Base-by-base conservation (phyloP, 129 eudicot species). In the Flaveria brownii region DNA sequence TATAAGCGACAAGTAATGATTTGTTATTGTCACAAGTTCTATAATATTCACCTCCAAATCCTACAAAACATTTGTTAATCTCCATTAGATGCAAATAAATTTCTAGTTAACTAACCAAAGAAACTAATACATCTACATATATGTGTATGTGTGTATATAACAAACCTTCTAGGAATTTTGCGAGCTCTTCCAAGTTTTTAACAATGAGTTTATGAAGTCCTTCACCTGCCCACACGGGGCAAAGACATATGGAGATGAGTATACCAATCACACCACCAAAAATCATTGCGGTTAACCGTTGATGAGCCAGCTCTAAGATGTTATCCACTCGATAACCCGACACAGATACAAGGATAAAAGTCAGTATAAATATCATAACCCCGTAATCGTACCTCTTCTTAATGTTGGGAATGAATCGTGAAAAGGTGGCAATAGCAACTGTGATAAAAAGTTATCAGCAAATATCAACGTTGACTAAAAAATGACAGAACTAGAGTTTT, bases 191-290 rank as follows among this genome's bases (percentile, higher is more conserved):
- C 36, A 91, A 16, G 55, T 91, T 91, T 20, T 33, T 49, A 46
- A 79, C 83, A 7, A 84, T 68, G 41, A 78, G 81, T 56, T 87
- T 82, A 70, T 93, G 98, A 72, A 93, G 84, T 72, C 87, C 92
- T 64, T 88, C 82, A 49, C 98, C 97, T 16, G 98, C 97, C 98
- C 98, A 93, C 10, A 93, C 96, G 0, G 98, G 98, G 75, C 79
- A 84, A 56, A 91, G 70, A 67, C 86, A 81, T 15, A 91, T 64
- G 64, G 91, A 88, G 12, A 87, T 68, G 14, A 88, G 14, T 61
- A 93, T 85, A 45, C 96, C 85, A 9, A 79, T 80, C n/a, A 87
- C 81, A 23, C 74, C 88, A 10, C 98, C 97, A 25, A 91, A 73
- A 42, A 91, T 11, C 57, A 93, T 86, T 0, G 98, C 91, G 7